Evolutionary conservation across 2,329 filamentous ascomycete species (phyloP), one percentile per base, ranked within the genome.

Genomic region (Colletotrichum musicola): DNA sequence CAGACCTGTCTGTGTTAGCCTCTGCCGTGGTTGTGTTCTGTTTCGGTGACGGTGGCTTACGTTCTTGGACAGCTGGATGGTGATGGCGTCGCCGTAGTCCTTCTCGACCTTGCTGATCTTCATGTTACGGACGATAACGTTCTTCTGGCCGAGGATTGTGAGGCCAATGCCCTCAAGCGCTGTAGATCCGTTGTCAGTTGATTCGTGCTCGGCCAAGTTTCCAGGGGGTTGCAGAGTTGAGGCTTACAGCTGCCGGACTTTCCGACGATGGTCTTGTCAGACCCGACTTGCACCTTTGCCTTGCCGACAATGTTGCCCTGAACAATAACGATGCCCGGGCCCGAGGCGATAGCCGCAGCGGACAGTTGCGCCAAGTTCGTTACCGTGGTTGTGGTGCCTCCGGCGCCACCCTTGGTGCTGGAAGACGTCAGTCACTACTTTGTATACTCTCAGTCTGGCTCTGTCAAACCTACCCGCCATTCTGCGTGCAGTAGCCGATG

Each of bases 111-210:
- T 86, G 64, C 83, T 77, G 68, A 89, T 86, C 65, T 83, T 84
- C 72, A 90, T 73, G 80, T 90, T 90, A 5, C 86, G 83, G 68
- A 90, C 78, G 72, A 89, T 89, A 58, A 90, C 85, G 71, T 89
- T 90, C 53, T 76, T 80, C 13, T 81, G 78, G 4, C 78, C 77
- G 64, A 83, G 81, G 74, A 89, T 81, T 55, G 83, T 81, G 54
- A 88, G 77, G 30, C 86, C 86, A 59, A 84, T 74, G 20, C 84
- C 82, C 49, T 73, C 80, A 66, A 82, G 57, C 12, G 69, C 65
- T 71, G 4, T 4, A 4, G 6, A 16, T 6, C 16, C 10, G 5
- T 3, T 0, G 7, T 62, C 3, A 62, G 38, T n/a, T 9, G 10
- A 59, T 7, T 51, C 20, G 30, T 27, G 6, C 4, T 13, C 7